phyloP scores from a whole-genome alignment of 2,329 filamentous ascomycete species.

The Pyrenophora tritici-repentis region DNA sequence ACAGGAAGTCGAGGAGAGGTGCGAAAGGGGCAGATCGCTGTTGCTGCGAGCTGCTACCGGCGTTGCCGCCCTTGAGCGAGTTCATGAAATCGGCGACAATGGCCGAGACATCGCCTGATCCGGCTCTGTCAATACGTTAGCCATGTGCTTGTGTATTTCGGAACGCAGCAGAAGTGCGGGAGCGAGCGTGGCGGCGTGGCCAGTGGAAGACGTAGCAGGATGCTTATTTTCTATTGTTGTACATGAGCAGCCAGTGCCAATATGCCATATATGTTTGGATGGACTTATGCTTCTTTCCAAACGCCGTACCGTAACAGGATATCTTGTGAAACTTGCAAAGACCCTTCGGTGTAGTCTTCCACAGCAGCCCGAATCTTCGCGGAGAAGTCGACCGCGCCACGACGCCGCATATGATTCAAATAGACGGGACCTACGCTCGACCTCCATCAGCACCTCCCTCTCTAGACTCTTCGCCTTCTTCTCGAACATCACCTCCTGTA shows the following conservation, averaged over 20 bases:
- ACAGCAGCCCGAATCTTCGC: slow-evolving; percentile 24
- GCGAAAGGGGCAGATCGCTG: slow-evolving; percentile 69
- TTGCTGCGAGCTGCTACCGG: slow-evolving; percentile 45
- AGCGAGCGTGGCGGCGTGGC: slow-evolving; percentile 13
- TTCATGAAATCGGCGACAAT: slow-evolving; percentile 88
- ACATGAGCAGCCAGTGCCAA: slow-evolving; percentile 34
- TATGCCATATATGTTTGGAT: slow-evolving; percentile 22
- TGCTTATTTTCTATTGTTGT: slow-evolving; percentile 45
- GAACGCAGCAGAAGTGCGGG: slow-evolving; percentile 15
- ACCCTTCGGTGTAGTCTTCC: slow-evolving; percentile 25
- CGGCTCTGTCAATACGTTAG: slow-evolving; percentile 46
- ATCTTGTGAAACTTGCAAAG: slow-evolving; percentile 19
- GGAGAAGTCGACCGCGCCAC: slow-evolving; percentile 42
- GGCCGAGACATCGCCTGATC: slow-evolving; percentile 70
- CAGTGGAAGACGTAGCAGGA: slow-evolving; percentile 31
- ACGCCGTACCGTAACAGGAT: slow-evolving; percentile 39
- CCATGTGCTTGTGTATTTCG: slow-evolving; percentile 8
- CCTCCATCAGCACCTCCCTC: slow-evolving; percentile 95
- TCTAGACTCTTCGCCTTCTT: slow-evolving; percentile 85
- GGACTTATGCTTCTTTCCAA: slow-evolving; percentile 31
- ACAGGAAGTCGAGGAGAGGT: slow-evolving; percentile 82
- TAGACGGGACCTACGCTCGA: slow-evolving; percentile 88
- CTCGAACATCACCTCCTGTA: slow-evolving; percentile 86
- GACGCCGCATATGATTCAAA: slow-evolving; percentile 40
- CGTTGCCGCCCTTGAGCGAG: slow-evolving; percentile 68